phyloP scores from a whole-genome alignment of 768 basidiomycete species.

The Suillus paluster region DNA sequence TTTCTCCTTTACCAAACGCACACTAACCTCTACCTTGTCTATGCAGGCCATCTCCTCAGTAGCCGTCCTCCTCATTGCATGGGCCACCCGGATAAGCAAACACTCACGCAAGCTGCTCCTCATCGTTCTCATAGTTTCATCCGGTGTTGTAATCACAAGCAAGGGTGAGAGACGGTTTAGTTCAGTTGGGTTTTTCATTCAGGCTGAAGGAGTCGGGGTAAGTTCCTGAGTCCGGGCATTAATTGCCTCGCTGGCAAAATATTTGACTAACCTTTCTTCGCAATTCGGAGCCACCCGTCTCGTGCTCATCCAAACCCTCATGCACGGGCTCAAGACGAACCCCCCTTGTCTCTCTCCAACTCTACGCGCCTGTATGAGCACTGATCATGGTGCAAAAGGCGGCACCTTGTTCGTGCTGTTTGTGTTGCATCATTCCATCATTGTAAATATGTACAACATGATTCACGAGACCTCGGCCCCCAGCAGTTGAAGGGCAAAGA shows the following conservation, averaged over 20 bases:
- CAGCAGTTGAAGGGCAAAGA: no score
- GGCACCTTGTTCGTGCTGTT: no score
- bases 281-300: conserved; percentile 93
- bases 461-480: no score
- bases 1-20: not conserved
- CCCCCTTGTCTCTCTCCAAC: no score
- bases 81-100: conserved; percentile 86
- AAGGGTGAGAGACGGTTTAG: conserved; percentile 89
- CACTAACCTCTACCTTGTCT: conserved; percentile 2
- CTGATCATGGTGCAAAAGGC: no score
- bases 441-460: no score
- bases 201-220: conserved; percentile 84
- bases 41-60: conserved; percentile 86
- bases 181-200: conserved; percentile 83
- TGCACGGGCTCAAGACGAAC: no score
- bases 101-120: conserved; percentile 79
- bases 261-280: not conserved
- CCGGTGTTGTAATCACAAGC: conserved; percentile 87
- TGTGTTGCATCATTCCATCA: no score
- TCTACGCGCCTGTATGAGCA: no score
- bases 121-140: conserved; percentile 91
- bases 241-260: not conserved
- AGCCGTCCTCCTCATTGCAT: conserved; percentile 92
- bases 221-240: conserved; percentile 25
- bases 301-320: conserved; percentile 94